Evolutionary conservation across 73 alveolate species (phyloP), one percentile per base, ranked within the genome.

Genomic region (Paramecium sexaurelia): DNA sequence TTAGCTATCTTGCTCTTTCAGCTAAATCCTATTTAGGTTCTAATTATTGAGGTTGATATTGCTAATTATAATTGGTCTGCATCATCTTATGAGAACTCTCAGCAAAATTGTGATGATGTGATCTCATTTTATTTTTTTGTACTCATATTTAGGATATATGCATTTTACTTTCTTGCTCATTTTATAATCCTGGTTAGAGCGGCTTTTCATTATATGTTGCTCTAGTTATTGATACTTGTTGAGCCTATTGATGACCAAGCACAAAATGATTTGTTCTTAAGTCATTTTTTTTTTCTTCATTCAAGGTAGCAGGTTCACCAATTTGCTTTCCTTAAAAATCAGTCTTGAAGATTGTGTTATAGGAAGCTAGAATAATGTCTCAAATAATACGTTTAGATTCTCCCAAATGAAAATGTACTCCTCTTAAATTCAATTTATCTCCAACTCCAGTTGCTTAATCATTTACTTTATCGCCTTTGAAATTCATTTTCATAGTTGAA

Each of bases 21-120:
- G 40, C 55, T 78, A 71, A 33, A 37, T 71, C 56, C 6, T 71
- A 11, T 71, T 71, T 35, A 26, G 83, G 47, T 24, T 61, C 83
- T 32, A 61, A 61, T 24, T 61, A 27, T 32, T 32, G 61, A 10
- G 86, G 57, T 71, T 71, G 36, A 88, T 69, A 88, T 88, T 88
- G 8, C 29, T 88, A 39, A 75, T 88, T 88, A 35, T 88, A 88
- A 27, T 67, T 75, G 33, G 94, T 88, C 22, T 75, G 85, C 94
- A 88, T 88, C 85, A 88, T 69, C 15, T 68, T 61, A 41, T 67
- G 39, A 39, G 78, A 26, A 19, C 69, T 68, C 27, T 88, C 94
- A 15, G 94, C 94, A 55, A 88, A 88, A 71, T 88, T 88, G 43
- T 88, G 94, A 56, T 88, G 94, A 47, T 88, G 94, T 6, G 94